These are phyloP conservation scores for Solanum stenotomum DNA, from an alignment of 257 asterid genomes.

Conservation along the genomic window DNA sequence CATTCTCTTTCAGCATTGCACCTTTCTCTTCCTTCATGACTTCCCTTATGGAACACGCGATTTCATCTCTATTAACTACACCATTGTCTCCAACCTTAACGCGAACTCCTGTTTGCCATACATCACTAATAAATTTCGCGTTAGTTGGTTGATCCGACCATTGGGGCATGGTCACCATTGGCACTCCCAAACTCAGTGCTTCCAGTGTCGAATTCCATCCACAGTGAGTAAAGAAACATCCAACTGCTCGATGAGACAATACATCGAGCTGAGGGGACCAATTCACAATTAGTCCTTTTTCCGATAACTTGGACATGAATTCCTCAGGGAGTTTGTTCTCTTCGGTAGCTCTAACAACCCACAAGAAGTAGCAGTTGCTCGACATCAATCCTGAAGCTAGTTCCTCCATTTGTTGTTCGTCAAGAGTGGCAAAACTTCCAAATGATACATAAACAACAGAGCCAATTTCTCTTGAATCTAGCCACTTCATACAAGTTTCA, in stretches of 20 bases:
- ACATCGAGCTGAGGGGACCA: slow-evolving; percentile 43
- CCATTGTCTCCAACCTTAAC: not conserved
- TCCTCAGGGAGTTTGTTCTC: slow-evolving; percentile 17
- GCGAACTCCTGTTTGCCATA: slow-evolving; percentile 26
- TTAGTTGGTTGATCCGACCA: not conserved
- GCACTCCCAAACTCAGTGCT: not conserved
- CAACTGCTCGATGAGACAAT: slow-evolving; percentile 20
- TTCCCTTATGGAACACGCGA: slow-evolving; percentile 5
- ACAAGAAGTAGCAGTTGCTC: slow-evolving; percentile 3
- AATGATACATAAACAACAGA: not conserved
- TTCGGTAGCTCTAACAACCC: slow-evolving; percentile 31
- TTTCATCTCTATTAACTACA: slow-evolving; percentile 16
- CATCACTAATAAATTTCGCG: slow-evolving; percentile 19
- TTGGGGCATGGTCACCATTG: not conserved
- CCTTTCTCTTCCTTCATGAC: slow-evolving; percentile 13
- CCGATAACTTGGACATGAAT: slow-evolving; percentile 2
- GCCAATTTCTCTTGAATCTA: not conserved
- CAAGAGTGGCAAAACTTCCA: not conserved
- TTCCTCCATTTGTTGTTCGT: slow-evolving; percentile 29
- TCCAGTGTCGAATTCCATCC: not conserved
- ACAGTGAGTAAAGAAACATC: slow-evolving; percentile 15
- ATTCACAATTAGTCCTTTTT: slow-evolving; percentile 19
- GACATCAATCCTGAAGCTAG: not conserved
- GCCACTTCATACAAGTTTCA: not conserved
- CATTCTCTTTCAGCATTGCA: not conserved